A percentile compares a stretch with the other conserved stretches of the same genome.
phyloP scores from a whole-genome alignment of 2,329 filamentous ascomycete genomes.

The Grosmannia clavigera region DNA sequence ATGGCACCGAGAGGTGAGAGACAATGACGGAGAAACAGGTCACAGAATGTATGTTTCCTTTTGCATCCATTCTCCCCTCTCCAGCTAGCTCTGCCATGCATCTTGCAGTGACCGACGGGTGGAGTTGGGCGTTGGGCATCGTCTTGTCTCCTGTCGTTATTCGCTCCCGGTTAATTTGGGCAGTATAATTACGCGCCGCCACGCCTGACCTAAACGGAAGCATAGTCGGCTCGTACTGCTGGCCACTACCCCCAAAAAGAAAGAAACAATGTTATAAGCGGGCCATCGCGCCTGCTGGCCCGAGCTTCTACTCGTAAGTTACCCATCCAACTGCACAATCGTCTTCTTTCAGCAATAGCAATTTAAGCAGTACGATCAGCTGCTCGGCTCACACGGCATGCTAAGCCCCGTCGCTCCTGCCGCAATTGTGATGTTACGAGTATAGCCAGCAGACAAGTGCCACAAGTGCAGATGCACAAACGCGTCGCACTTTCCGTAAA shows the following conservation, averaged over 20 bases:
- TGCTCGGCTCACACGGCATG: neutral
- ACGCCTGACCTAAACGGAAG: neutral
- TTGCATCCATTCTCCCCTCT: slow-evolving; percentile 2
- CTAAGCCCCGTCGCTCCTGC: neutral
- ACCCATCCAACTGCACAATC: neutral
- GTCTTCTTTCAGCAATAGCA: neutral
- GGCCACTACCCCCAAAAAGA: neutral
- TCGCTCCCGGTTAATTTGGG: slow-evolving; percentile 1
- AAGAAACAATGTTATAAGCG: too few species aligned
- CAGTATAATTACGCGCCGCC: slow-evolving; percentile 4
- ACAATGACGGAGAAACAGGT: slow-evolving; percentile 4
- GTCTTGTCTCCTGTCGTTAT: neutral
- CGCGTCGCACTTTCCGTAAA: neutral
- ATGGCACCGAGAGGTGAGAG: slow-evolving; percentile 3
- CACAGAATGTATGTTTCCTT: slow-evolving; percentile 1
- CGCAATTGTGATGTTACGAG: neutral
- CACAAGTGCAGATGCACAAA: neutral
- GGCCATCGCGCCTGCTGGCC: neutral
- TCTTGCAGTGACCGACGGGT: slow-evolving; percentile 2
- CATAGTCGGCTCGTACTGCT: neutral
- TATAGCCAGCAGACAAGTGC: neutral
- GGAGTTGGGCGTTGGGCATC: slow-evolving; percentile 1
- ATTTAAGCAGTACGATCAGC: neutral
- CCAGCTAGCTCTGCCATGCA: slow-evolving; percentile 2
- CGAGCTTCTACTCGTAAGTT: neutral